phyloP scores from a whole-genome alignment of 2,329 filamentous ascomycete genomes.

The Pseudonectria buxi region DNA sequence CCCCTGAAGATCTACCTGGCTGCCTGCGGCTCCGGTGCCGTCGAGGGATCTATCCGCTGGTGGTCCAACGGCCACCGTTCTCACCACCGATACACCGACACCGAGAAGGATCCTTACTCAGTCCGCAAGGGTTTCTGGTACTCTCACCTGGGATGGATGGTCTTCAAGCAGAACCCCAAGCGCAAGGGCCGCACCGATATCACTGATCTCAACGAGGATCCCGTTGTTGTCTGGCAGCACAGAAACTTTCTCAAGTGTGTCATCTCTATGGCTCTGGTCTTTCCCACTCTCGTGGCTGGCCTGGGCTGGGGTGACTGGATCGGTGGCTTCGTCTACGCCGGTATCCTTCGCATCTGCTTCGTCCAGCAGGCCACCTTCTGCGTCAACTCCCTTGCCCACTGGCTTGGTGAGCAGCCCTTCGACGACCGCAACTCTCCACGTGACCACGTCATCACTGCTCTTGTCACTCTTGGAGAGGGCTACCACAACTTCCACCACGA shows the following conservation, averaged over 20 bases:
- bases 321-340: conserved; percentile 78
- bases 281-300: conserved; percentile 70
- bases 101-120: conserved; percentile 85
- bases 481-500: conserved; percentile 97
- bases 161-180: conserved; percentile 91
- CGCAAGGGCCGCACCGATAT: conserved; percentile 83
- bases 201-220: conserved; percentile 78
- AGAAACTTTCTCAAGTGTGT: conserved; percentile 78
- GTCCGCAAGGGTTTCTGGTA: conserved; percentile 83
- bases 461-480: conserved; percentile 79
- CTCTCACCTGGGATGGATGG: conserved; percentile 78
- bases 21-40: conserved; percentile 72
- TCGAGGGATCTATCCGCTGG: conserved; percentile 82
- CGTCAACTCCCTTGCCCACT: conserved; percentile 85
- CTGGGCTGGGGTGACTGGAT: conserved; percentile 74
- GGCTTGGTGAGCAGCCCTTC: conserved; percentile 87
- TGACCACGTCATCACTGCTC: conserved; percentile 78
- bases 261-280: conserved; percentile 66
- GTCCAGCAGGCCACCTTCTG: conserved; percentile 91
- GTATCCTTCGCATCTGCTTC: conserved; percentile 81
- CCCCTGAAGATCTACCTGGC: conserved; percentile 79
- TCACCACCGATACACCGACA: conserved; percentile 88
- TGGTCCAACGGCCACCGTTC: conserved; percentile 83
- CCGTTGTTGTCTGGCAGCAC: conserved; percentile 83
- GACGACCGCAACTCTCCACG: conserved; percentile 88